Base-by-base conservation (phyloP, 2,329 filamentous ascomycete species). In the Fusarium pilosicola region DNA sequence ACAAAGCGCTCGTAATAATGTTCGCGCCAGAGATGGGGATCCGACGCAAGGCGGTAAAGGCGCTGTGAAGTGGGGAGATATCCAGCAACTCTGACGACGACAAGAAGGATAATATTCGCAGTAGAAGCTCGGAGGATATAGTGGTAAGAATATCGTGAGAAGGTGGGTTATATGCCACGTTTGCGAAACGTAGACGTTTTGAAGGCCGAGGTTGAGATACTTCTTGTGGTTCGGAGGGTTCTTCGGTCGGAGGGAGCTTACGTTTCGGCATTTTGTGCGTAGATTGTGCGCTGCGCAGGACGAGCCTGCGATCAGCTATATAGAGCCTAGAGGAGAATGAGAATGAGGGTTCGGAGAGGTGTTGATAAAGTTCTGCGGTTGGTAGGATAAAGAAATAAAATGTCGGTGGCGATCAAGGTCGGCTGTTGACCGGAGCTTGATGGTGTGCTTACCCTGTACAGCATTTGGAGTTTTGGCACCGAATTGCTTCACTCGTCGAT, bases 1-100 rank as follows among this genome's bases (percentile, higher is more conserved):
- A 98, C 94, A 82, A 97, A 98, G 71, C 93, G 91, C 32, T 90
- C 88, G 83, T 97, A 97, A 83, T 97, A 99, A 56, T 94, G 89
- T 20, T 89, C 88, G 81, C 96, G 96, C 96, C 96, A 99, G 64
- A 98, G 85, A 80, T 98, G 94, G 2, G 93, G 92, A 81, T 98
- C 96, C 62, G 88, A 87, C 13, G 94, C 88, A 24, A 98, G 87
- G 44, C 86, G 86, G 75, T 91, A 87, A 79, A 97, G 93, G 67
- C 93, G 94, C 61, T 85, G 90, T 5, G 94, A 98, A n/a, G 95
- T 87, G 62, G 90, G 11, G 87, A 84, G 41, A 89, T 85, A 59
- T 85, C 84, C 60, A 94, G 86, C 14, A 98, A 88, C 34, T 92
- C 88, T 13, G 87, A 84, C 36, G 94, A 88, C 5, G 92, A 85